Evolutionary conservation across 2,329 filamentous ascomycete genomes (phyloP).

Genomic region (Botrytis aclada): DNA sequence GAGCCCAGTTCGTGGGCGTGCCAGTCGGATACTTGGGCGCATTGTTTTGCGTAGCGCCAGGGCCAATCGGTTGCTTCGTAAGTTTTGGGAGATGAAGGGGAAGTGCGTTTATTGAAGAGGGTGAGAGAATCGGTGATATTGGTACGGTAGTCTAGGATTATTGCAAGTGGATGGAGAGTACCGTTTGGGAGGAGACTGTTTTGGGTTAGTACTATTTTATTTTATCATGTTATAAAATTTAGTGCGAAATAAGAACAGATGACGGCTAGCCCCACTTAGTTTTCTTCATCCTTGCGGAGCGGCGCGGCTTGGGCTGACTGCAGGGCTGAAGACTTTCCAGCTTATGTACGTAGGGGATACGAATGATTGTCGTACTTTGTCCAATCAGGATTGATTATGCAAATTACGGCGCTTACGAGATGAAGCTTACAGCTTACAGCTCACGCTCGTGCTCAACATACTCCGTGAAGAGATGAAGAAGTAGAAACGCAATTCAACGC

Average conservation of each 20-base stretch:
- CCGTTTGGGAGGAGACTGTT: conserved; percentile 36
- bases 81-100: conserved; percentile 34
- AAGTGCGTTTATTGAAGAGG: conserved; percentile 47
- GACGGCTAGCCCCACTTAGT: neutral
- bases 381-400: neutral
- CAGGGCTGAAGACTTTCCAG: conserved; percentile 12
- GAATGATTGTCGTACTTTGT: neutral
- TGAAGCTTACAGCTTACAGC: neutral
- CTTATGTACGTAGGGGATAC: neutral
- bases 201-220: neutral
- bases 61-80: conserved; percentile 47
- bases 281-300: neutral
- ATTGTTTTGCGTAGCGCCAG: conserved; percentile 53
- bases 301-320: neutral
- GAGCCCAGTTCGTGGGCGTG: conserved; percentile 46
- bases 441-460: neutral
- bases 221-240: neutral
- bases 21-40: conserved; percentile 49
- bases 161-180: conserved; percentile 48
- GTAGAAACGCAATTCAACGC: neutral
- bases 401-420: neutral
- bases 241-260: neutral
- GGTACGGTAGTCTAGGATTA: conserved; percentile 47
- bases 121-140: conserved; percentile 45
- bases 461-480: neutral